Base-by-base conservation (phyloP, 2,329 filamentous ascomycete species). In the Fusarium subtropicale region DNA sequence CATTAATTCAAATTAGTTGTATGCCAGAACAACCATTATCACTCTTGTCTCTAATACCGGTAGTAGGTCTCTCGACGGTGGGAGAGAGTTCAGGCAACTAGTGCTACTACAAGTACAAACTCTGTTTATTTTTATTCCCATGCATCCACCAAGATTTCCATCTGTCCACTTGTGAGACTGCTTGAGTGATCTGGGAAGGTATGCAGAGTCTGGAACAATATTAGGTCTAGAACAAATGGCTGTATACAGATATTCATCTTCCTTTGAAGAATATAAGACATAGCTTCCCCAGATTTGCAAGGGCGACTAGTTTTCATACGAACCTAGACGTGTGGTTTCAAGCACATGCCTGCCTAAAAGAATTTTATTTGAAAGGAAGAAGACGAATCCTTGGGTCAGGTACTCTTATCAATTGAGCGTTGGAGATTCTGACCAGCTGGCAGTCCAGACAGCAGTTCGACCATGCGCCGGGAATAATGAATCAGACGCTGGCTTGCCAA, bases 401-500 rank as follows among this genome's bases (percentile, higher is more conserved):
- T 46, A 16, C 33, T n/a, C 36, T 30, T 20, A 30, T 30, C 28
- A 30, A 38, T 34, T 41, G 33, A 50, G 53, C 26, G 30, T 56
- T 54, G 55, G 67, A 39, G 42, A 60, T 41, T 68, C 59, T 39
- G 64, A 44, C 33, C 38, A 55, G 31, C 58, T 36, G 62, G 46
- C 39, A 69, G 51, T 26, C 46, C 45, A 50, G 57, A 3, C 28
- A 33, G 28, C n/a, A 9, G 15, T 47, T 46, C 34, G 30, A 24
- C 67, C 55, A 59, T 64, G 63, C 48, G 46, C 64, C 57, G 67
- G 67, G 47, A 70, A 70, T 70, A 70, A 68, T 39, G 31, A 22
- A 8, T 47, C 58, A 42, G 67, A 41, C 20, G 61, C 28, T 26
- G 22, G 16, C 7, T 46, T 22, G 50, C 22, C 18, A 53, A 52